Conservation (phyloP, 257 asterid species). For the Pogostemon cablin region DNA sequence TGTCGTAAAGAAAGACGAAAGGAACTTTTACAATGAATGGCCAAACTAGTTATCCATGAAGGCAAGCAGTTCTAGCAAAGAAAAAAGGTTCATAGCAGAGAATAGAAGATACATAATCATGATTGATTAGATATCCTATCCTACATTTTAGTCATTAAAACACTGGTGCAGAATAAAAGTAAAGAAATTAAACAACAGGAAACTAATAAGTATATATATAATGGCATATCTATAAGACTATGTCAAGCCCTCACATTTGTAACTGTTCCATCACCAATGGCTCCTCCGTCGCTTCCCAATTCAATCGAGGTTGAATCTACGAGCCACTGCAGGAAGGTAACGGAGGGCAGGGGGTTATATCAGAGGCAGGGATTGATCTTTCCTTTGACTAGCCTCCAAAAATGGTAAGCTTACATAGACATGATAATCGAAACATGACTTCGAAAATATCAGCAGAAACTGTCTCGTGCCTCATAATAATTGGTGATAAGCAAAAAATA, state of each 20-base stretch:
- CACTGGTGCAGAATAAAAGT: background rate
- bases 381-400: background rate
- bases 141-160: slow-evolving; percentile 14
- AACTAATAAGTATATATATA: background rate
- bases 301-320: slow-evolving; percentile 58
- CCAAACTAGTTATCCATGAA: too few relatives aligned
- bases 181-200: background rate
- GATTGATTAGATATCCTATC: background rate
- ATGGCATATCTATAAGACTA: slow-evolving; percentile 12
- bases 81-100: background rate
- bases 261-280: slow-evolving; percentile 41
- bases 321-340: slow-evolving; percentile 55
- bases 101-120: background rate
- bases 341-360: background rate
- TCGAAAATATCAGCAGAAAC: too few relatives aligned
- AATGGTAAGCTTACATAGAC: background rate
- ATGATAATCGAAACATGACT: too few relatives aligned
- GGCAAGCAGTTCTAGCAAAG: too few relatives aligned
- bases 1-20: too few relatives aligned
- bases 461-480: too few relatives aligned
- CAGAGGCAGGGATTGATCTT: background rate
- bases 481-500: too few relatives aligned
- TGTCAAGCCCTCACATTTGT: slow-evolving; percentile 46
- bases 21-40: too few relatives aligned
- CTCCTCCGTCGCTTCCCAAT: slow-evolving; percentile 51